Evolutionary conservation across 805 yeast genomes (phyloP).

Genomic region (Sugiyamaella lignohabitans): DNA sequence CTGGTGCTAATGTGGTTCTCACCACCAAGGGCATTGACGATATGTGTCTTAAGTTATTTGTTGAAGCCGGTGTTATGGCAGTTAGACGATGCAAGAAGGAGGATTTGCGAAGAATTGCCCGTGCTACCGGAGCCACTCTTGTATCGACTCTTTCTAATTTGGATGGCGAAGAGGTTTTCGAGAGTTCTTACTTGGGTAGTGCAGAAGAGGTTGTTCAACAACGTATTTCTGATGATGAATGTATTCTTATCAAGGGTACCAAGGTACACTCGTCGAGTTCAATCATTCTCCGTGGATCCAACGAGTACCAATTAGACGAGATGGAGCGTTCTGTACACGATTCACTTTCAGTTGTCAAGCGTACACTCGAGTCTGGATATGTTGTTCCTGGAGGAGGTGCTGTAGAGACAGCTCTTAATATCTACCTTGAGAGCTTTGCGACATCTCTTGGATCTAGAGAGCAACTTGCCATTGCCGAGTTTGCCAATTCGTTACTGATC

Average conservation of each 20-base stretch:
- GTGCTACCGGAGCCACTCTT: conserved; percentile 96
- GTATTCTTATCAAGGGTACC: conserved; percentile 85
- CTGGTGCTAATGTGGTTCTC: conserved; percentile 89
- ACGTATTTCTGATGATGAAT: conserved; percentile 91
- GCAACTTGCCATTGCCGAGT: conserved; percentile 96
- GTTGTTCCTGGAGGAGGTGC: conserved; percentile 99
- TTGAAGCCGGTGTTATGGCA: conserved; percentile 88
- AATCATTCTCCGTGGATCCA: conserved; percentile 89
- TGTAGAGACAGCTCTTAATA: conserved; percentile 94
- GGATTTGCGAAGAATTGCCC: conserved; percentile 91
- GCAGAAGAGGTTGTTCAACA: conserved; percentile 91
- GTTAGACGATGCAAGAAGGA: conserved; percentile 96
- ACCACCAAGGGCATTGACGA: conserved; percentile 96
- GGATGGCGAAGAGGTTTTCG: conserved; percentile 94
- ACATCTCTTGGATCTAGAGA: conserved; percentile 97
- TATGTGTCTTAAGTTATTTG: conserved; percentile 82
- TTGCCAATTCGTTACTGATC: conserved; percentile 80
- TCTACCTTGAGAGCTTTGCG: conserved; percentile 92
- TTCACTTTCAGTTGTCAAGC: conserved; percentile 87
- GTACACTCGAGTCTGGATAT: conserved; percentile 88
- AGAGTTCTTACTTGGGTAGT: conserved; percentile 71
- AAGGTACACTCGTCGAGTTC: conserved; percentile 88
- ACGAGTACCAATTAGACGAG: conserved; percentile 89
- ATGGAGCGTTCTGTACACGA: conserved; percentile 98
- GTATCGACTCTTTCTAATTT: conserved; percentile 81